Base-by-base conservation (phyloP, 2,329 filamentous ascomycete species). In the Coniosporium tulheliwenetii region DNA sequence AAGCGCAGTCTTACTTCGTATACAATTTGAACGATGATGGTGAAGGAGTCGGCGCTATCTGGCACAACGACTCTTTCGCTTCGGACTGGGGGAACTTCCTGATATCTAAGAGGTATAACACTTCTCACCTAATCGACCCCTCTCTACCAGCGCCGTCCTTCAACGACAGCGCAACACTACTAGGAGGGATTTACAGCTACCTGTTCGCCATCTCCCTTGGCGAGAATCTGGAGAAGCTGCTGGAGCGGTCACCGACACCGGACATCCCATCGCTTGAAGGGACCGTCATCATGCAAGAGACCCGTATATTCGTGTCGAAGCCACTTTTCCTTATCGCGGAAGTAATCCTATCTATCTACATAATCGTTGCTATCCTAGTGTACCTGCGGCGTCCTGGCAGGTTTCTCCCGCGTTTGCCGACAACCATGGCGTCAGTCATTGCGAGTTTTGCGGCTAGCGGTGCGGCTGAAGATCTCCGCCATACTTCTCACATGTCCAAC, bases 331-430 rank as follows among this genome's bases (percentile, higher is more conserved):
- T 57, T 3, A 60, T 75, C 1, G 58, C 63, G 0, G 51, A 69
- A 5, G 19, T 26, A 0, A 64, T 77, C 0, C 44, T 78, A 0
- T 46, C 37, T 0, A 14, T 65, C 0, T 69, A 75, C 36, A 47
- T 66, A 0, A 7, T 67, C 0, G 61, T 67, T 0, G 62, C 66
- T 0, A n/a, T 63, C 0, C 0, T 57, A 0, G 58, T 74, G 4
- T 77, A 75, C 41, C 10, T 52, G 0, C 46, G 54, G 0, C 47
- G 65, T 0, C 60, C 69, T 0, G 58, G 57, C 1, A 55, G 57
- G 2, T 65, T 68, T 14, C 54, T 77, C 0, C 65, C 71, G 0
- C 56, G 68, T 0, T 55, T 77, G 51, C 74, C 73, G 0, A 70
- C 67, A 0, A 69, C 60, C 0, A 56, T 76, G 0, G 73, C 62